These are phyloP conservation scores for Leccinum ochraceum DNA, from an alignment of 768 basidiomycete species.

Conservation along the genomic window DNA sequence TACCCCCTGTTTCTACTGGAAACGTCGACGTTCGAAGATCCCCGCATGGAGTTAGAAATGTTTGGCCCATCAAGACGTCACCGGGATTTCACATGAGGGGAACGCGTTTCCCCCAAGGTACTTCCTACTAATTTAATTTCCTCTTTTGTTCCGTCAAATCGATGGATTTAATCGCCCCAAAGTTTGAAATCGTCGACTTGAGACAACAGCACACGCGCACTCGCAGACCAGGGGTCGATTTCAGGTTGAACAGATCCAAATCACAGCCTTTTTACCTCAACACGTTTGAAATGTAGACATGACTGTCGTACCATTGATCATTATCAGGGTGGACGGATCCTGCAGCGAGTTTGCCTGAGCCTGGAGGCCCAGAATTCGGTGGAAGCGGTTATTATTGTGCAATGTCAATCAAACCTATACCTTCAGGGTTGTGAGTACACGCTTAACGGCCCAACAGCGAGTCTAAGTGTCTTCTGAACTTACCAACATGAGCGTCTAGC, in stretches of 20 bases:
- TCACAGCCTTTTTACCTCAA: not conserved
- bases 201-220: not conserved
- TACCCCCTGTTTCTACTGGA: too few species aligned
- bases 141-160: not conserved
- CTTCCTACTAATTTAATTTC: not conserved
- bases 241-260: not conserved
- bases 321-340: not conserved
- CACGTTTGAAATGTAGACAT: not conserved
- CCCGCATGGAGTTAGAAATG: not conserved
- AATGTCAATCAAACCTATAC: not conserved
- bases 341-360: not conserved
- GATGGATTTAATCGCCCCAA: not conserved
- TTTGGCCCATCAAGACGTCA: not conserved
- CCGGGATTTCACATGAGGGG: not conserved
- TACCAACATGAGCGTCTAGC: not conserved
- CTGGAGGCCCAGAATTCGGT: not conserved
- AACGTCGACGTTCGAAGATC: not conserved
- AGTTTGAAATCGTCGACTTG: not conserved
- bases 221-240: not conserved
- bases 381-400: not conserved
- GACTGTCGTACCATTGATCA: not conserved
- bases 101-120: not conserved
- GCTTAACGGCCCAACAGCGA: not conserved
- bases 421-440: not conserved
- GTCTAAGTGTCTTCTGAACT: not conserved